phyloP scores from a whole-genome alignment of 225 moss, liverwort and hornwort species.

The Pseudisothecium myosuroides region DNA sequence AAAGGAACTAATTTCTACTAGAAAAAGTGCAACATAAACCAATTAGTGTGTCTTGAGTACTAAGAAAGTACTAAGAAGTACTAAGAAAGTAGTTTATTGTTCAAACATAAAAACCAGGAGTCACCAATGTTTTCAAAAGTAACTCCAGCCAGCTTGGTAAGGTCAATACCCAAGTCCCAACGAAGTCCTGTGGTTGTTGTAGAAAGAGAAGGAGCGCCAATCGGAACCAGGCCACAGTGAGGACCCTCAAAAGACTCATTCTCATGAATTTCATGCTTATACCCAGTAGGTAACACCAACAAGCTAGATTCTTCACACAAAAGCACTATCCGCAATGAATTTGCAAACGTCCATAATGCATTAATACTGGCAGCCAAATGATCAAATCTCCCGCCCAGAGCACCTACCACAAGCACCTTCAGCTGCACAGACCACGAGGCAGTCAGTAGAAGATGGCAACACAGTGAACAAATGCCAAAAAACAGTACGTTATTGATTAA shows the following conservation, averaged over 20 bases:
- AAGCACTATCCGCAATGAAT: constrained; percentile 45
- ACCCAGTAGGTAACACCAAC: constrained; percentile 57
- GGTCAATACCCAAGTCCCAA: constrained; percentile 62
- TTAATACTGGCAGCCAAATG: constrained; percentile 75
- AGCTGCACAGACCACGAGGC: constrained; percentile 17
- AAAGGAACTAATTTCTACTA: too few relatives aligned
- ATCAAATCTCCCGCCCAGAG: constrained; percentile 81
- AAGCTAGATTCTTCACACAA: constrained; percentile 62
- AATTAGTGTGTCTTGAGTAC: not conserved
- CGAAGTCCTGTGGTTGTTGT: constrained; percentile 76
- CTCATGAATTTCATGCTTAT: constrained; percentile 53
- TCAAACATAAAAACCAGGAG: not conserved
- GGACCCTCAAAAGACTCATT: constrained; percentile 63
- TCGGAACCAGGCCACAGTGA: constrained; percentile 79
- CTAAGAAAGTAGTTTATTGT: not conserved
- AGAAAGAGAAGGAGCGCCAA: constrained; percentile 57
- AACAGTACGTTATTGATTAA: too few relatives aligned
- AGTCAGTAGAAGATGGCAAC: not conserved
- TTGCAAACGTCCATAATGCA: constrained; percentile 52
- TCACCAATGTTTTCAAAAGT: not conserved
- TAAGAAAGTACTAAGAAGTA: too few relatives aligned
- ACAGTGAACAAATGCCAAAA: not conserved
- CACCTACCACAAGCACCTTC: constrained; percentile 74
- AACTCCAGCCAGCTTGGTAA: not conserved
- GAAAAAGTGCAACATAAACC: not conserved